Evolutionary conservation across 345 rosid species (phyloP), one percentile per base, ranked within the genome.

Genomic region (Heritiera fomes): DNA sequence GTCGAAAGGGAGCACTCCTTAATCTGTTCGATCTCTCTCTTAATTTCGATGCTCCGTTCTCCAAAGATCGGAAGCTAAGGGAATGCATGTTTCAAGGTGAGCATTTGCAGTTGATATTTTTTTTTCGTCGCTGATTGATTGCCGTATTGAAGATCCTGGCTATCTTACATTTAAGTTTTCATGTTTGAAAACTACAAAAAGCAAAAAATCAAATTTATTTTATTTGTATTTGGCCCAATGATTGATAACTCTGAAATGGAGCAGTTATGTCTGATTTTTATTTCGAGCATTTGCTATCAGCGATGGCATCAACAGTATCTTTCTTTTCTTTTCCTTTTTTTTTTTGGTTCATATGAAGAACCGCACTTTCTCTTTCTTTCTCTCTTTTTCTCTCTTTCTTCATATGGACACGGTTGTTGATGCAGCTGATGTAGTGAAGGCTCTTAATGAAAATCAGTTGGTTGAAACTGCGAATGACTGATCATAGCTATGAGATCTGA

Each of bases 401-500:
- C 62, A 8, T 55, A 52, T 72, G 46, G 14, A 53, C 46, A 53
- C 2, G 23, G 47, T 28, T 53, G 47, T 15, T 53, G 47, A 53
- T 53, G 0, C 53, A 2, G 47, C 30, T 53, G 47, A 34, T 53
- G 0, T 72, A 2, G 46, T 18, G 60, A 68, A 61, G 79, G 76
- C 76, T 82, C 65, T 12, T 50, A 18, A 68, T 0, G 72, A 60
- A 78, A 74, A 70, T 64, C 71, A 74, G 15, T 66, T 47, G 12
- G 58, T 66, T 70, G 47, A 30, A 23, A 49, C 78, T 59, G 41
- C 58, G 63, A 64, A 79, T 83, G 85, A 83, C 69, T 55, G 0
- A 43, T 28, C 40, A 65, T 76, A 55, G 78, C 80, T 71, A 79
- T 82, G 80, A 75, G 80, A 79, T 82, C 80, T 82, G 82, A 82